Evolutionary conservation across 768 basidiomycete genomes (phyloP), one percentile per base, ranked within the genome.

Genomic region (Harrya chromipes): DNA sequence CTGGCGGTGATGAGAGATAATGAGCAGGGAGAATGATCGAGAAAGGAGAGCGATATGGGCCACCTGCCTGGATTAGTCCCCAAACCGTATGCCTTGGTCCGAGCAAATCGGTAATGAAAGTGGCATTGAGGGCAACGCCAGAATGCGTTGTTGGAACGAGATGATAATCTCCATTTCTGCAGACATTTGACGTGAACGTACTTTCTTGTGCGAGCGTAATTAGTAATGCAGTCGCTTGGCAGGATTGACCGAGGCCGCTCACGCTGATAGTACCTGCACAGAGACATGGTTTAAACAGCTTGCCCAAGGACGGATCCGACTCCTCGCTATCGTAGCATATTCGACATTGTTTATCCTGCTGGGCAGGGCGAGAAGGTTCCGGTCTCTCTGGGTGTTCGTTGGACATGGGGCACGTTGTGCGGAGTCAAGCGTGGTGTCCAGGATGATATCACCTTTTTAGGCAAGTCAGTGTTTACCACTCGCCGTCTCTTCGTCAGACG

Each of bases 171-270:
- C 90, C 90, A 92, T 46, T 70, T 75, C 54, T 88, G 82, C 6
- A 91, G 75, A 60, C 89, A 91, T 59, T 81, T 80, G 43, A 91
- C 75, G 68, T 92, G 90, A 29, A 91, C 89, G 64, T 83, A 82
- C 88, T 90, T 59, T 39, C 26, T 29, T 29, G 44, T 19, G 53
- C 56, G 35, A 42, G 45, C 46, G 55, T 54, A 47, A 56, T 67
- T 37, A 64, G 50, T 27, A 53, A 53, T 39, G 42, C 52, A 57
- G 46, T 37, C 38, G 39, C 34, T 44, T 33, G 35, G 23, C 19
- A 52, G 41, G 33, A 19, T 39, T 45, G 20, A 24, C 42, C 7
- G 40, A 39, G 35, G 23, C 11, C 45, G 67, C 74, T 55, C 57
- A 83, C 80, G 52, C 83, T 85, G 52, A 92, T 88, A 19, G 85